Evolutionary conservation across 305 asterid genomes (phyloP).

Genomic region (Salvia sclarea): DNA sequence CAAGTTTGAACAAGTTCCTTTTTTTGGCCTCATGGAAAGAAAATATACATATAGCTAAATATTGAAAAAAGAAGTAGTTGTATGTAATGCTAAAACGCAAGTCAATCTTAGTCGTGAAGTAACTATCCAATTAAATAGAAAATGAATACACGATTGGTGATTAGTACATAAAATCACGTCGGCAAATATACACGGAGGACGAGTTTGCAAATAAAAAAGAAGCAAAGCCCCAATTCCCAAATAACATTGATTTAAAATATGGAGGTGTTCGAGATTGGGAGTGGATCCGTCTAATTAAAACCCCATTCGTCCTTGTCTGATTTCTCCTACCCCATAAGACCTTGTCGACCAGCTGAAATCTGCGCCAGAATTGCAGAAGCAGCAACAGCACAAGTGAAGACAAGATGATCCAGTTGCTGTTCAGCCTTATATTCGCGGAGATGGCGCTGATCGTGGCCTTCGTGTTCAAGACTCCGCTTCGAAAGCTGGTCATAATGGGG

Average conservation of each 20-base stretch:
- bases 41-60: too few relatives aligned
- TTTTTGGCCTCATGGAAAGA: too few relatives aligned
- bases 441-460: conserved; percentile 73
- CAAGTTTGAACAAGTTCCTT: too few relatives aligned
- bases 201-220: conserved; percentile 27
- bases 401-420: conserved; percentile 70
- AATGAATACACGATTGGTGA: not conserved
- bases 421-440: conserved; percentile 65
- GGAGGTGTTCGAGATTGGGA: conserved; percentile 18
- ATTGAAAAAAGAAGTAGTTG: too few relatives aligned
- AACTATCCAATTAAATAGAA: too few relatives aligned
- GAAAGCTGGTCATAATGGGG: conserved; percentile 79
- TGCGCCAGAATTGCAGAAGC: not conserved
- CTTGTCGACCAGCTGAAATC: conserved; percentile 5
- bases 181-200: conserved; percentile 16
- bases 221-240: conserved; percentile 20
- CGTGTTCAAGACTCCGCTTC: conserved; percentile 85
- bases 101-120: too few relatives aligned
- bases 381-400: not conserved
- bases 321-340: conserved; percentile 14
- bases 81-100: too few relatives aligned
- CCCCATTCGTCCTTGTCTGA: conserved; percentile 18
- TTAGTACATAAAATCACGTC: too few relatives aligned
- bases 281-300: conserved; percentile 27
- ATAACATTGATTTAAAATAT: conserved; percentile 28